Base-by-base conservation (phyloP, 305 asterid species). In the Fraxinus sp. region DNA sequence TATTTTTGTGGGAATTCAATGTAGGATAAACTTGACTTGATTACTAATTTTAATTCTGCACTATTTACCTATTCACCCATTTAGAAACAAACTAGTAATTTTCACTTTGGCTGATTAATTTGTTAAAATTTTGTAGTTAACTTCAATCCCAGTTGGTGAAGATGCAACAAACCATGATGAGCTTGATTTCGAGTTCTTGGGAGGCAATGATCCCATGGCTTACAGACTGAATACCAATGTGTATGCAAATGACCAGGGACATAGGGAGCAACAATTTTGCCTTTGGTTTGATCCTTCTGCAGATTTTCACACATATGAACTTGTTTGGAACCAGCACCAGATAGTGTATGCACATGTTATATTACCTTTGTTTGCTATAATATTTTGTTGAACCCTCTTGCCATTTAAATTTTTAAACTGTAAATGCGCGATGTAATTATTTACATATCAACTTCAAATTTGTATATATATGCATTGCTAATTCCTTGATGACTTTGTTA, bases 121-220 rank as follows among this genome's bases (percentile, higher is more conserved):
- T 33, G 22, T 7, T 32, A 33, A 2, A 18, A 5, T 35, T 13
- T 59, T 76, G 37, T 87, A 90, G 92, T 71, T 90, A 77, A 87
- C 80, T 7, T 85, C 90, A 30, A 5, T 7, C 5, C 9, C 22
- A 9, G 2, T 9, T 2, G 64, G 74, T 49, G 72, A 13, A 0
- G 10, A 0, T 4, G 46, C 1, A 0, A 66, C 3, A 0, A 59
- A 20, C 5, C 91, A 87, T n/a, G 84, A 77, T 39, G 91, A 90
- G 77, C 39, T 88, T 20, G 93, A 88, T 70, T 62, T 90, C 24
- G 90, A 88, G 86, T 81, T 89, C 14, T 84, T 89, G 77, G 89
- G 91, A 36, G 35, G 26, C 3, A 32, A 77, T 46, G 86, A 84
- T 3, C 39, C 71, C 28, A 57, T 57, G n/a, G 52, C 84, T 3